Conservation (phyloP, 345 rosid species). For the Microthlaspi erraticum region DNA sequence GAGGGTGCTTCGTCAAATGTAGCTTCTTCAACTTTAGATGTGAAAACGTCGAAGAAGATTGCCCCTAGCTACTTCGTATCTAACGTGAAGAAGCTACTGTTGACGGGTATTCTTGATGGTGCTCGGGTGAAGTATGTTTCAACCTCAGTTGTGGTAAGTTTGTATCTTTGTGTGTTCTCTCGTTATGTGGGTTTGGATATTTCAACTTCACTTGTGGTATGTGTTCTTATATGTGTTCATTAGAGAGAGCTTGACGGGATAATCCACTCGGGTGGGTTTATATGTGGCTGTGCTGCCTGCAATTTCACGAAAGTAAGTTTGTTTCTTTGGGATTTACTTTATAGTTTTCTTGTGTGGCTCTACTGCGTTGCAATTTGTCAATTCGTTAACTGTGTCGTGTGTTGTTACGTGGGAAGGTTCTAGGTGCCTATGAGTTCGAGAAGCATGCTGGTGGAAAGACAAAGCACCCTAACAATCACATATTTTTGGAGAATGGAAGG, state of each 20-base stretch:
- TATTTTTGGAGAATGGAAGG: constrained; percentile 85
- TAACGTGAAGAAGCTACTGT: constrained; percentile 74
- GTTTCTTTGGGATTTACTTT: neutral
- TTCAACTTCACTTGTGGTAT: neutral
- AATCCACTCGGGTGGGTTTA: constrained; percentile 78
- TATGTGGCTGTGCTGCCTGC: constrained; percentile 79
- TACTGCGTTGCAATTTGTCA: neutral
- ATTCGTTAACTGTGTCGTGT: neutral
- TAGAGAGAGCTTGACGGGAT: constrained; percentile 69
- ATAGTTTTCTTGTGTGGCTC: neutral
- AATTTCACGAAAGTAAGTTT: constrained; percentile 65
- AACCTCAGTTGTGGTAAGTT: constrained; percentile 61
- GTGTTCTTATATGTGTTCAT: constrained; percentile 26
- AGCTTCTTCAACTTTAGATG: constrained; percentile 12
- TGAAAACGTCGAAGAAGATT: constrained; percentile 56
- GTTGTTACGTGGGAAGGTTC: constrained; percentile 54
- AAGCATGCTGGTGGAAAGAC: constrained; percentile 82
- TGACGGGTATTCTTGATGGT: constrained; percentile 67
- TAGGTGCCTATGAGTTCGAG: constrained; percentile 83
- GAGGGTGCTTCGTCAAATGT: constrained; percentile 14
- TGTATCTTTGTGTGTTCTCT: constrained; percentile 10
- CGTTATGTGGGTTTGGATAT: neutral
- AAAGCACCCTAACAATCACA: constrained; percentile 83
- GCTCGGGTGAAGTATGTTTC: constrained; percentile 77
- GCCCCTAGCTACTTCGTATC: constrained; percentile 75